Evolutionary conservation across 1,284 basidiomycete genomes (phyloP).

Genomic region (Ustilago tritici): DNA sequence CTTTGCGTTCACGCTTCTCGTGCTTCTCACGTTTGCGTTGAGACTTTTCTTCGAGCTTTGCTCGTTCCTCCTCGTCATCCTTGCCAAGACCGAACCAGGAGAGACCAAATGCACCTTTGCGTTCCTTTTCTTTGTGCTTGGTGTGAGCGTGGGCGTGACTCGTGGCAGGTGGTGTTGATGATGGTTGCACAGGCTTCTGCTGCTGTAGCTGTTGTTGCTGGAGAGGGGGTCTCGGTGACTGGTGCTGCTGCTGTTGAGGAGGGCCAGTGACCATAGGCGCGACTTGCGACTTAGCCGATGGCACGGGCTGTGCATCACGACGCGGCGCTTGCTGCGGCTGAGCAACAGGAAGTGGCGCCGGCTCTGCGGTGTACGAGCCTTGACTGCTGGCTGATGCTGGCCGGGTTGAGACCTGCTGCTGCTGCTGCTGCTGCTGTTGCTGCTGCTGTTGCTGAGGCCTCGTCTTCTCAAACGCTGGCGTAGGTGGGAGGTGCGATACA

Average conservation of each 20-base stretch:
- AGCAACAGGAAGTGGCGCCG: neutral
- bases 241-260: conserved; percentile 8
- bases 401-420: conserved; percentile 19
- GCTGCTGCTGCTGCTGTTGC: conserved; percentile 24
- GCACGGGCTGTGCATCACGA: conserved; percentile 15
- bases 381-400: conserved; percentile 20
- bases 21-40: conserved; percentile 53
- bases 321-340: conserved; percentile 12
- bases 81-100: conserved; percentile 67
- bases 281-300: conserved; percentile 11
- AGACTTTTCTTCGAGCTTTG: conserved; percentile 47
- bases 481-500: conserved; percentile 52
- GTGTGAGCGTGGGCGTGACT: conserved; percentile 8
- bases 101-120: conserved; percentile 60
- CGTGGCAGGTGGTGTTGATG: conserved; percentile 13
- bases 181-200: conserved; percentile 7
- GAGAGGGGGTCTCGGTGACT: conserved; percentile 11
- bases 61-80: conserved; percentile 61
- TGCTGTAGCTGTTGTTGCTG: conserved; percentile 22
- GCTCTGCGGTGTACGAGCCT: conserved; percentile 3
- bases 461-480: conserved; percentile 57
- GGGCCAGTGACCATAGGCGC: conserved; percentile 24
- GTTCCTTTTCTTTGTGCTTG: conserved; percentile 60
- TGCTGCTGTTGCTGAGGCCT: conserved; percentile 25
- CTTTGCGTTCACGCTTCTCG: conserved; percentile 56